A percentile compares a stretch with the other conserved stretches of the same genome.
These are phyloP conservation scores for Lichtheimia ornata DNA, from an alignment of 371 early-diverging fungal genomes.

Conservation along the genomic window DNA sequence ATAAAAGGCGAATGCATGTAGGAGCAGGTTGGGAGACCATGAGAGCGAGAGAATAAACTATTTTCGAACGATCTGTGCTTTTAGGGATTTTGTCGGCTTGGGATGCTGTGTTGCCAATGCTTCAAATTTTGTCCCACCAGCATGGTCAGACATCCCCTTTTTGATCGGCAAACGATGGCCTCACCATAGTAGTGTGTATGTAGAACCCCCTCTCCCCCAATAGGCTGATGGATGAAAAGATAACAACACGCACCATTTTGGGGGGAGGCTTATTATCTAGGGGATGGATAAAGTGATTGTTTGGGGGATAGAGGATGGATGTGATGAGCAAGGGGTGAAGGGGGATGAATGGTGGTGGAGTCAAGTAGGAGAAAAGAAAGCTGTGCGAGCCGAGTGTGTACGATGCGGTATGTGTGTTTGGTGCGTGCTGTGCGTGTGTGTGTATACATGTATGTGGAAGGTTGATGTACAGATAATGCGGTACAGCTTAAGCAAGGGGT, in stretches of 20 bases:
- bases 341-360: too few relatives aligned
- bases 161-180: slow-evolving; percentile 8
- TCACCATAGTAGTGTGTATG: too few relatives aligned
- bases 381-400: neutral
- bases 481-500: neutral
- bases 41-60: neutral
- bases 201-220: too few relatives aligned
- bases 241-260: too few relatives aligned
- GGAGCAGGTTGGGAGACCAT: too few relatives aligned
- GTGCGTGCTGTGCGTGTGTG: neutral
- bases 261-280: neutral
- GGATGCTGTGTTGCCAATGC: slow-evolving; percentile 15
- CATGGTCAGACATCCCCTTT: slow-evolving; percentile 10
- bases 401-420: neutral
- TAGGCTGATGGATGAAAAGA: too few relatives aligned
- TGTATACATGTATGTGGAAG: neutral
- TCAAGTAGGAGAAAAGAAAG: neutral
- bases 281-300: slow-evolving; percentile 2
- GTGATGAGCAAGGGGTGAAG: too few relatives aligned
- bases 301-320: neutral
- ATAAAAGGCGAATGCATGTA: too few relatives aligned
- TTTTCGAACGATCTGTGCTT: slow-evolving; percentile 14
- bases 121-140: slow-evolving; percentile 7
- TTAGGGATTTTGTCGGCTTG: slow-evolving; percentile 3
- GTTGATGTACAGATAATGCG: slow-evolving; percentile 1